Base-by-base conservation (phyloP, 1,284 basidiomycete genomes). In the Austroboletus olivaceoglutinosus region DNA sequence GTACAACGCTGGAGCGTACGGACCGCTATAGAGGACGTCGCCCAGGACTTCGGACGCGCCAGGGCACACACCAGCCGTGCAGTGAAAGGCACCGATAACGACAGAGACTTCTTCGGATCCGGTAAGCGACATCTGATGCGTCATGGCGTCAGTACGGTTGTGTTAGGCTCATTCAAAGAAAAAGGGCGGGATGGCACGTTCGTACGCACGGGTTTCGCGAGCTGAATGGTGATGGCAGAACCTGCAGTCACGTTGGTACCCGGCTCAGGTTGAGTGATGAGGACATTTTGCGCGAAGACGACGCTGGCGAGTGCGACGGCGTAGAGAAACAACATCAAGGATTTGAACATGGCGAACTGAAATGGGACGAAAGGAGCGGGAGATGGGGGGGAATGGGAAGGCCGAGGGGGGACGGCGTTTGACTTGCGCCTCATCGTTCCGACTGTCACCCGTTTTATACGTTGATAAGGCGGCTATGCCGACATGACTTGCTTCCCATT, bases 131-230 rank as follows among this genome's bases (percentile, higher is more conserved):
- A 65, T 64, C 43, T 76, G 64, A 15, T 3, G 19, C 33, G 9
- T 70, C 56, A 58, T 73, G 63, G 11, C 31, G 27, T 31, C 27
- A 30, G 23, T 5, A 31, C 13, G 8, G 30, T 25, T 25, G 25
- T 9, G 25, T 25, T 9, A 25, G 25, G 25, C 25, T 2, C 10
- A 25, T 25, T 25, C 25, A 7, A 8, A 6, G 6, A 25, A 25
- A 9, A 25, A 25, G 16, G 22, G 34, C 29, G 10, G 27, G 21
- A 29, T 21, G 10, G 16, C 36, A 19, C 9, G 13, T 37, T 10
- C 16, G 31, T 5, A 69, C 76, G 42, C 57, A 82, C 80, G 2
- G 73, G 71, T 47, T 70, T 65, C 48, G 73, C 70, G 43, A 82
- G 59, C 50, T 76, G 69, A 7, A 82, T 71, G 27, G 61, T 69